These are phyloP conservation scores for Mycena chlorophos DNA, from an alignment of 768 basidiomycete species.

Conservation along the genomic window DNA sequence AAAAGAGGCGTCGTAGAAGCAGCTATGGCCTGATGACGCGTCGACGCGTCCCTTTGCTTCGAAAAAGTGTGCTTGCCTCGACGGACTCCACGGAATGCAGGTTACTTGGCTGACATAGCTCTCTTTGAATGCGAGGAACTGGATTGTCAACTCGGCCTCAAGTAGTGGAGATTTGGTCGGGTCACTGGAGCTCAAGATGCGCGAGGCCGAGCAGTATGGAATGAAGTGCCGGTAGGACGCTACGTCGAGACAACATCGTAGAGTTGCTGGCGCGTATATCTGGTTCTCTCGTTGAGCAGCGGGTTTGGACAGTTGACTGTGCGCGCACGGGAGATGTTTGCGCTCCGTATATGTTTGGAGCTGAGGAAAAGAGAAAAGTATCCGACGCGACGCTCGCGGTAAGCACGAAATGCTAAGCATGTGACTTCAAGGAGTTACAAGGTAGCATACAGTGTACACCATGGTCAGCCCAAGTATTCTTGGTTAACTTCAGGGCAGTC, in stretches of 20 bases:
- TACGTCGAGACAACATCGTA: constrained; percentile 89
- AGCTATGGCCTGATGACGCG: constrained; percentile 58
- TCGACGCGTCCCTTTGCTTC: not conserved
- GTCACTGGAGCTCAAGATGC: constrained; percentile 49
- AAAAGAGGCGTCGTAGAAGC: constrained; percentile 73
- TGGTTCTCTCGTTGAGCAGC: constrained; percentile 35
- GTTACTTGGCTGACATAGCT: constrained; percentile 85
- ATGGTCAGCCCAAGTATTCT: constrained; percentile 49
- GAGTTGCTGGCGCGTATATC: constrained; percentile 76
- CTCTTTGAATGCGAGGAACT: constrained; percentile 85
- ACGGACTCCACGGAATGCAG: constrained; percentile 78
- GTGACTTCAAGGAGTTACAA: not conserved
- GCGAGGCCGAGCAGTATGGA: constrained; percentile 82
- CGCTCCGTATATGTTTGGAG: constrained; percentile 75
- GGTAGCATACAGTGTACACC: not conserved
- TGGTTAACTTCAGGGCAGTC: constrained; percentile 61
- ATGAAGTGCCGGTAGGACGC: constrained; percentile 83
- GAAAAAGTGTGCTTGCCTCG: constrained; percentile 54
- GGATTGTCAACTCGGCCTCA: constrained; percentile 85
- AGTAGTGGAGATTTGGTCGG: constrained; percentile 43
- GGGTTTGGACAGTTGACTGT: constrained; percentile 7
- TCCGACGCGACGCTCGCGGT: constrained; percentile 26
- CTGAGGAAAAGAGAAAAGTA: constrained; percentile 50
- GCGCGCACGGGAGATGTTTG: constrained; percentile 83
- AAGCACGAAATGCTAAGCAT: constrained; percentile 17